Conservation (phyloP, 441 rosid genomes). For the Adansonia rubrostipa region DNA sequence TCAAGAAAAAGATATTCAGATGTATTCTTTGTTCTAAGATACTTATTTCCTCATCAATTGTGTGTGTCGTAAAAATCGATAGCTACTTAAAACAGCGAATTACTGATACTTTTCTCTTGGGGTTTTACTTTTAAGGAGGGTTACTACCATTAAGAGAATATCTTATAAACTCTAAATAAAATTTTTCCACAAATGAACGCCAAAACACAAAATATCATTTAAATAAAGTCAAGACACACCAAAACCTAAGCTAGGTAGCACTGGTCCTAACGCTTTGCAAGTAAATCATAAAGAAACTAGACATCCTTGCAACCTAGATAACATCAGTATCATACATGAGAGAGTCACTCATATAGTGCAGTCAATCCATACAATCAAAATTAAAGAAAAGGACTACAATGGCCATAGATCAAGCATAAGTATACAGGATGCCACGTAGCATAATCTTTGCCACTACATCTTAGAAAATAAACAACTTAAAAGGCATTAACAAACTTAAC, state of each 20-base stretch:
- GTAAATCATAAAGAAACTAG: background rate
- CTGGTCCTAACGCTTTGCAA: background rate
- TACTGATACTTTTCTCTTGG: background rate
- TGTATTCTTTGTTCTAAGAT: background rate
- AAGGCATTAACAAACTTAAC: background rate
- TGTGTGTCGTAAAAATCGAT: background rate
- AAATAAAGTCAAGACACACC: constrained; percentile 1
- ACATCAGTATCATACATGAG: background rate
- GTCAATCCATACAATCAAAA: background rate
- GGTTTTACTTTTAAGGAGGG: background rate
- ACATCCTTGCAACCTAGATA: background rate
- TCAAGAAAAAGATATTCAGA: background rate
- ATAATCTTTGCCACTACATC: background rate
- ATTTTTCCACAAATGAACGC: background rate
- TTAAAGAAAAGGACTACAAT: background rate
- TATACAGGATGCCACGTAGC: background rate
- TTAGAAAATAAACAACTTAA: background rate
- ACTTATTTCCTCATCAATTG: background rate
- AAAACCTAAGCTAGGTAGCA: background rate
- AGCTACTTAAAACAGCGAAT: background rate
- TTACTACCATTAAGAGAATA: background rate
- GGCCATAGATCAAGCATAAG: constrained; percentile 3
- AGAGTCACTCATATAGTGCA: background rate
- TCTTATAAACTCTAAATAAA: constrained; percentile 2
- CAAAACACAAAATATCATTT: background rate